Evolutionary conservation across 345 rosid species (phyloP).

Genomic region (Corymbia maculata): DNA sequence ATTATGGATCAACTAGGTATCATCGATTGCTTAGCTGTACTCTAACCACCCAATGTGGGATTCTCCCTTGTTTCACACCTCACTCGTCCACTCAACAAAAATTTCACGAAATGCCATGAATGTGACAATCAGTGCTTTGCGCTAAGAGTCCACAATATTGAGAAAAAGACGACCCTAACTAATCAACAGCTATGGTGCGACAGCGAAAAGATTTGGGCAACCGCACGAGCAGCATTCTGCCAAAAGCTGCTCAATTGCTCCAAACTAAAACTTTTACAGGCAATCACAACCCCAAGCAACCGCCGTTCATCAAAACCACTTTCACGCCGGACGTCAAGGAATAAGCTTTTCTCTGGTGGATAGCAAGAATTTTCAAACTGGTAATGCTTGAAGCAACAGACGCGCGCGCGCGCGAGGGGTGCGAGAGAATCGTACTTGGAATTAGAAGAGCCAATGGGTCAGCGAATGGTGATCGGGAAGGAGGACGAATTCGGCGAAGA

Average conservation of each 20-base stretch:
- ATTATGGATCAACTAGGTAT: background rate
- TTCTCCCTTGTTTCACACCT: background rate
- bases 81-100: background rate
- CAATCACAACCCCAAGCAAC: background rate
- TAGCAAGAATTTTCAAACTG: background rate
- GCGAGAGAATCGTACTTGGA: background rate
- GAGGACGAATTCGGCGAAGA: conserved; percentile 17
- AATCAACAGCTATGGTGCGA: background rate
- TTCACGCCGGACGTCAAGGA: background rate
- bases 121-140: background rate
- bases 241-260: background rate
- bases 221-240: background rate
- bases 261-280: background rate
- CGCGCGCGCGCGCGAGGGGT: background rate
- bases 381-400: background rate
- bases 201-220: background rate
- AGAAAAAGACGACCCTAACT: background rate
- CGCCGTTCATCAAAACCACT: background rate
- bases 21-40: background rate
- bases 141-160: background rate
- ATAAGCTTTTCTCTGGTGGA: background rate
- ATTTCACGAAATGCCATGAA: background rate
- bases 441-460: background rate
- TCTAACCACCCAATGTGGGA: background rate
- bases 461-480: background rate